A percentile compares a stretch with the other conserved stretches of the same genome.
These are phyloP conservation scores for Raphanus sativus DNA, from an alignment of 345 rosid genomes.

Conservation along the genomic window DNA sequence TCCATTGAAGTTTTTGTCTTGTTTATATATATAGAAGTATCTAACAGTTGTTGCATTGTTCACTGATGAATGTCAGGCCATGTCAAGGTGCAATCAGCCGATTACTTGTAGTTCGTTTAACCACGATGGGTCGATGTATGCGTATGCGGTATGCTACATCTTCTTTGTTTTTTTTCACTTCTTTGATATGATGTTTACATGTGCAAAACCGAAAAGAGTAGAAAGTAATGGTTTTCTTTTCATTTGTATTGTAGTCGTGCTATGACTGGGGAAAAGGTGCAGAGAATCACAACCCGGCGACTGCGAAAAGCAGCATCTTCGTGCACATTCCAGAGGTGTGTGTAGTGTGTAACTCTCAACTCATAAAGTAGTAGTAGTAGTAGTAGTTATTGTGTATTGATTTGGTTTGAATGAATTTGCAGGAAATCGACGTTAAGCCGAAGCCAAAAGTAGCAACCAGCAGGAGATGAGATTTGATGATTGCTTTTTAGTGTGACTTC, in stretches of 20 bases:
- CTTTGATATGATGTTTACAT: neutral
- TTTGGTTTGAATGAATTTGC: conserved; percentile 17
- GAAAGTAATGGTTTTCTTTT: neutral
- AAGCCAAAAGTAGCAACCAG: conserved; percentile 63
- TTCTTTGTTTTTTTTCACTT: neutral
- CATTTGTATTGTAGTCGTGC: conserved; percentile 51
- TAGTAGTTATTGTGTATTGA: neutral
- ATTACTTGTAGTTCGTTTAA: conserved; percentile 91
- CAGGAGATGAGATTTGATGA: conserved; percentile 44
- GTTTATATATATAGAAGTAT: neutral
- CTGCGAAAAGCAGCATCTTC: conserved; percentile 39
- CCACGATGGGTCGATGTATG: conserved; percentile 88
- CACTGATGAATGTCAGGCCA: conserved; percentile 57
- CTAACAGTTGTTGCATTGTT: neutral
- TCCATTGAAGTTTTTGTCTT: neutral
- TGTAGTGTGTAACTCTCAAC: neutral
- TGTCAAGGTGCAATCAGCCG: conserved; percentile 84
- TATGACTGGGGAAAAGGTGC: conserved; percentile 93
- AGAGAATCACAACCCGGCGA: conserved; percentile 43
- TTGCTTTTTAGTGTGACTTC: neutral
- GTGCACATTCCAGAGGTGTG: conserved; percentile 38
- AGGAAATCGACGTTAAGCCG: conserved; percentile 86
- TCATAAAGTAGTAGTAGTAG: neutral
- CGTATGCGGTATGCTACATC: conserved; percentile 65
- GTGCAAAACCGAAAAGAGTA: neutral